Percentiles rank a stretch among this genome's conserved stretches.
phyloP scores from a whole-genome alignment of 2,329 filamentous ascomycete genomes.

The Trichoderma sp. region DNA sequence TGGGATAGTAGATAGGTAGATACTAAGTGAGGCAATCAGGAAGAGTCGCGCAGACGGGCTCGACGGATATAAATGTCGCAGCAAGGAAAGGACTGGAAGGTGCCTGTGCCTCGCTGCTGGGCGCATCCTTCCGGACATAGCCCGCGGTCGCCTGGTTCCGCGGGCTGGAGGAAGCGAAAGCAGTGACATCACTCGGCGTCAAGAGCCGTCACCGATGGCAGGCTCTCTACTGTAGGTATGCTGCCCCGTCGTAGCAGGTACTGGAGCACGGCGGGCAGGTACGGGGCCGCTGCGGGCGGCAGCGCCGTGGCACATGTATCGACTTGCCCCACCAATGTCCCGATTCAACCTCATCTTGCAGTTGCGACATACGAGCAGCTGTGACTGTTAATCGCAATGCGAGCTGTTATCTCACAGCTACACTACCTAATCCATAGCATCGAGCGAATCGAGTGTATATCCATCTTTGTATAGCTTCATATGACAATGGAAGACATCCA shows the following conservation, averaged over 20 bases:
- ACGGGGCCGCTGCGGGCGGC: background rate
- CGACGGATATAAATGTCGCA: constrained; percentile 23
- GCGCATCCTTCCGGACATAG: constrained; percentile 7
- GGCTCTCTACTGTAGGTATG: background rate
- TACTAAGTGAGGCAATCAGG: background rate
- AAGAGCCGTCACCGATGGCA: background rate
- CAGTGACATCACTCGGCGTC: constrained; percentile 26
- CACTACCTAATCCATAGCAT: background rate
- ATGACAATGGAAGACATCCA: no score
- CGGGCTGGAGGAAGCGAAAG: background rate
- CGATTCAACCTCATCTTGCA: background rate
- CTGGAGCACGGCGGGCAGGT: background rate
- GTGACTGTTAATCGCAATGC: background rate
- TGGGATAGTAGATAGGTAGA: background rate
- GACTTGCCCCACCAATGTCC: constrained; percentile 21
- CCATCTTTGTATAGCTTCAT: background rate
- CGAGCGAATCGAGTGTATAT: background rate
- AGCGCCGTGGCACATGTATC: background rate
- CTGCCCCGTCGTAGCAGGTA: background rate
- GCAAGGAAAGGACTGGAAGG: background rate
- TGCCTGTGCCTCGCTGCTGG: background rate
- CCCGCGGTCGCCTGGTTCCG: constrained; percentile 2
- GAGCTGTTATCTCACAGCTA: no score
- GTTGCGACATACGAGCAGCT: background rate
- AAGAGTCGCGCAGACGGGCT: background rate